Conservation (phyloP, 495 filamentous ascomycete species). For the Podospora appendiculata region DNA sequence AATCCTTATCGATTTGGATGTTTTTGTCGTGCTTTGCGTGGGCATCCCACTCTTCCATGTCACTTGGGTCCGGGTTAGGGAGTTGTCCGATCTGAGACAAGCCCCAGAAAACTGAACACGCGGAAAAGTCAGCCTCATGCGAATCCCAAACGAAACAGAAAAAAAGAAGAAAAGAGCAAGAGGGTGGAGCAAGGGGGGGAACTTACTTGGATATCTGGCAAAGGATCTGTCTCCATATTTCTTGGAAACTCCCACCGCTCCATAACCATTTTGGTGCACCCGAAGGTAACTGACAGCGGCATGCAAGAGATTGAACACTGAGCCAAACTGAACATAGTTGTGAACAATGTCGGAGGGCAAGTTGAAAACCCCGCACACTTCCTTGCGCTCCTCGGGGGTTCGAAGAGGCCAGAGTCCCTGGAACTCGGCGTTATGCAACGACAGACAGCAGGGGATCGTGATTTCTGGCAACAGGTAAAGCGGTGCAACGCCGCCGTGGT, state of each 20-base stretch:
- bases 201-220: conserved; percentile 55
- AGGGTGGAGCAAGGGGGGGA: not conserved
- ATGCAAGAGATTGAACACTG: conserved; percentile 63
- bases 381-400: conserved; percentile 51
- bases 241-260: conserved; percentile 63
- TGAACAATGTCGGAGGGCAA: conserved; percentile 35
- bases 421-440: conserved; percentile 53
- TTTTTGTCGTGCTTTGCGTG: conserved; percentile 31
- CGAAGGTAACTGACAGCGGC: conserved; percentile 62
- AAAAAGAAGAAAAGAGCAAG: not conserved
- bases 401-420: conserved; percentile 69
- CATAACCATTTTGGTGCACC: conserved; percentile 65
- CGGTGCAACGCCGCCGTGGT: conserved; percentile 64
- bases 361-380: conserved; percentile 64
- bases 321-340: conserved; percentile 57
- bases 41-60: conserved; percentile 58
- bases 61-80: conserved; percentile 66
- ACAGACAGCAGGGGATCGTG: conserved; percentile 48
- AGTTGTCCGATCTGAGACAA: conserved; percentile 60
- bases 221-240: conserved; percentile 69
- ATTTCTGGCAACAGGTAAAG: conserved; percentile 56
- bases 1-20: conserved; percentile 46
- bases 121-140: not conserved
- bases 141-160: not conserved
- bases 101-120: conserved; percentile 54